Base-by-base conservation (phyloP, 2,329 filamentous ascomycete genomes). In the Penicillium expansum region DNA sequence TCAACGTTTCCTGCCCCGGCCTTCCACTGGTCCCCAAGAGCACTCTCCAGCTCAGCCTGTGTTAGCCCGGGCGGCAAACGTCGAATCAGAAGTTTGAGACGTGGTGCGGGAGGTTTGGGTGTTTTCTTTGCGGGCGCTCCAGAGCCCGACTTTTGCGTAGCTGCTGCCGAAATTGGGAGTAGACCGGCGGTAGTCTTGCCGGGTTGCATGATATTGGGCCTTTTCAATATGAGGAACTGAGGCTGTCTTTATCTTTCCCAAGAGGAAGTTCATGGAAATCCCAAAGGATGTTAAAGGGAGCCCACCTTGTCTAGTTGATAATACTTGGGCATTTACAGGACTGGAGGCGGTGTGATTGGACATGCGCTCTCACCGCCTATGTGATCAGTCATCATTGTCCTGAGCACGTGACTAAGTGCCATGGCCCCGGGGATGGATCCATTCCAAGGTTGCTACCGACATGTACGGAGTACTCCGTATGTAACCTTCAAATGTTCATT, bases 1-100 rank as follows among this genome's bases (percentile, higher is more conserved):
- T 96, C 92, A 13, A 95, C 85, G 70, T 87, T 94, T 32, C 91
- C 91, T 47, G 83, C 84, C n/a, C 89, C 90, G 4, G 83, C 67
- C 67, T 86, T 89, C 93, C 93, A 97, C 48, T 92, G 88, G 1
- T 87, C 82, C 4, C 92, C 92, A 13, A 97, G 73, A 9, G 86
- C 81, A 14, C 78, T 74, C 66, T 86, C 80, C 61, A 95, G 93
- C 68, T 99, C 94, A 0, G 82, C 75, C 68, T 90, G 84, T 0
- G 90, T 95, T 72, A 99, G 81, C 9, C 89, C 91, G 1, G 94
- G 92, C 10, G 94, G 91, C 4, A 99, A 83, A 56, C 93, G 85
- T 51, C 95, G 86, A 53, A 97, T 81, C 24, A 95, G 81, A 13
- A 96, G 82, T 79, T 97, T 97, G 68, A 95, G 83, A 18, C 90